phyloP scores from a whole-genome alignment of 345 rosid genomes.

The Populus alba region DNA sequence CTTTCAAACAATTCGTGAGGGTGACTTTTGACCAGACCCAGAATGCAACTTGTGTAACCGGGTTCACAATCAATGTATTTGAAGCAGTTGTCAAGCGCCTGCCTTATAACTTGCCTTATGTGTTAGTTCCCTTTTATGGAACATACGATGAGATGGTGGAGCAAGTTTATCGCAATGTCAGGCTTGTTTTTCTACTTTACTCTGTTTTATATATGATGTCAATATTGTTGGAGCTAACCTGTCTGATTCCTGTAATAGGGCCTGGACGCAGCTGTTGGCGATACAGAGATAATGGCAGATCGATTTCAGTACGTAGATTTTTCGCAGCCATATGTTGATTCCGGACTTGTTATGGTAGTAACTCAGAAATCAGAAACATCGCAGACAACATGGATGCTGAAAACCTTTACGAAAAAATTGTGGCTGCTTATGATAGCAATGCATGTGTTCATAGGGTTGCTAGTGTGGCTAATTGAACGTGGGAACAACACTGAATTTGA shows the following conservation, averaged over 20 bases:
- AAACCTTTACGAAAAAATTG: slow-evolving; percentile 22
- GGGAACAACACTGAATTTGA: background rate
- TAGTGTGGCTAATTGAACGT: slow-evolving; percentile 11
- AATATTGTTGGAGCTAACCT: no score
- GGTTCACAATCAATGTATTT: slow-evolving; percentile 35
- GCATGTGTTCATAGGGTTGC: slow-evolving; percentile 25
- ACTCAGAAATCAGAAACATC: slow-evolving; percentile 14
- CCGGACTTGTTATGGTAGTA: slow-evolving; percentile 32
- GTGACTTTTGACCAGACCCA: slow-evolving; percentile 14
- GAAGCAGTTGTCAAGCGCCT: slow-evolving; percentile 25
- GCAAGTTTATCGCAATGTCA: slow-evolving; percentile 24
- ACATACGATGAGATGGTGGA: slow-evolving; percentile 34
- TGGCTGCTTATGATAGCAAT: slow-evolving; percentile 25
- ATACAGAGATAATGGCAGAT: slow-evolving; percentile 28
- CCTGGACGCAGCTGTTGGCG: slow-evolving; percentile 39
- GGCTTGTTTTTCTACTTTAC: background rate
- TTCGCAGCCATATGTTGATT: slow-evolving; percentile 33
- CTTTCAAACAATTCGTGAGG: slow-evolving; percentile 29
- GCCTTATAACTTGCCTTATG: slow-evolving; percentile 23
- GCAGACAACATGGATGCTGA: slow-evolving; percentile 25
- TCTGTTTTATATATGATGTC: no score
- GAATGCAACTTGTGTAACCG: slow-evolving; percentile 18
- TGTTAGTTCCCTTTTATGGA: slow-evolving; percentile 28
- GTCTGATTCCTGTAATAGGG: slow-evolving; percentile 8
- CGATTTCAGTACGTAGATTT: slow-evolving; percentile 26